A percentile compares a stretch with the other conserved stretches of the same genome.
Conservation (phyloP, 164 flowering plant genomes). For the Annona squamosa region DNA sequence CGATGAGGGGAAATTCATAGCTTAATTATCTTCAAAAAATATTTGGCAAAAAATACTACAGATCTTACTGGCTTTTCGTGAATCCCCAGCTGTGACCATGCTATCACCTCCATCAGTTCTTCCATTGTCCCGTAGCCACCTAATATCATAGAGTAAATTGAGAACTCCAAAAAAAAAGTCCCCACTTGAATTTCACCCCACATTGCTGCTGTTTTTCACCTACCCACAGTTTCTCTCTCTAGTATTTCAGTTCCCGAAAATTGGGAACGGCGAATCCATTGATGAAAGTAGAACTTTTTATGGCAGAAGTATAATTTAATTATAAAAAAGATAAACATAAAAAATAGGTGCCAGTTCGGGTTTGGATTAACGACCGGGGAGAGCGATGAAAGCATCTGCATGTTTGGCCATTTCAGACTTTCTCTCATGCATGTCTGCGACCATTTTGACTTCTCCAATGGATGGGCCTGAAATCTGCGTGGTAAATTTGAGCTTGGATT, state of each 20-base stretch:
- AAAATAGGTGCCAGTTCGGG: slow-evolving; percentile 2
- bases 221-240: slow-evolving; percentile 5
- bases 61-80: slow-evolving; percentile 33
- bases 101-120: slow-evolving; percentile 36
- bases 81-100: slow-evolving; percentile 43
- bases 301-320: slow-evolving; percentile 36
- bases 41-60: neutral
- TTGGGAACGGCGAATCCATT: neutral
- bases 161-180: slow-evolving; percentile 8
- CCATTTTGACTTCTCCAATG: slow-evolving; percentile 16
- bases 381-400: slow-evolving; percentile 19
- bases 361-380: slow-evolving; percentile 23
- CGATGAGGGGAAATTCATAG: too few species aligned
- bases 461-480: slow-evolving; percentile 12
- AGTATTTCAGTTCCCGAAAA: neutral
- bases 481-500: slow-evolving; percentile 11
- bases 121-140: slow-evolving; percentile 44
- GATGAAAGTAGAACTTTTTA: neutral
- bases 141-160: neutral
- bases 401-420: slow-evolving; percentile 18
- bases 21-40: neutral
- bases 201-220: neutral
- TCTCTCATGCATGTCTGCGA: slow-evolving; percentile 20
- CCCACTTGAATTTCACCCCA: slow-evolving; percentile 4
- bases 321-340: slow-evolving; percentile 51